Base-by-base conservation (phyloP, 441 rosid genomes). In the Brassica balearica region DNA sequence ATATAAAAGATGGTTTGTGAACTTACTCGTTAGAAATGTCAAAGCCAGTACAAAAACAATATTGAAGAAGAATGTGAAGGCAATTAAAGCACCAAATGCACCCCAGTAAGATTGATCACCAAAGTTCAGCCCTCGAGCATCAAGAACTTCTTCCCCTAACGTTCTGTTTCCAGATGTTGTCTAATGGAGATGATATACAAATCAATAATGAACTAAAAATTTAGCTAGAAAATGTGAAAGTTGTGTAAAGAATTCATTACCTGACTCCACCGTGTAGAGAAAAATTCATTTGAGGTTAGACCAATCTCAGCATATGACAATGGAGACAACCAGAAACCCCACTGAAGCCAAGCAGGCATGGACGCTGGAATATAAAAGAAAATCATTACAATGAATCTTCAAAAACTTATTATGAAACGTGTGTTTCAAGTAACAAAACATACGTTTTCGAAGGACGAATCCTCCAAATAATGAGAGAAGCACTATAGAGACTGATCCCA, bases 241-340 rank as follows among this genome's bases (percentile, higher is more conserved):
- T 25, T 8, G 6, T 65, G 2, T 11, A 34, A 60, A 73, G 61
- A 70, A 11, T 3, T 69, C 4, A 29, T 62, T 79, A 74, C 92
- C 91, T 82, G 81, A 23, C 82, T 65, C 96, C 96, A 88, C 9
- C 91, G 84, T 5, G 93, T 14, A 53, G 59, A 14, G 15, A 80
- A 89, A 75, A 93, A 93, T 34, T 93, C 93, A 8, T 90, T 93
- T 22, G 84, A 61, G 0, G 89, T 82, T 82, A 88, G 29, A 60
- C 91, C 95, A 71, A 92, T 89, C 84, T 92, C 92, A 15, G 87
- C 97, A 81, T 89, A 90, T 14, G 94, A 73, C 78, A 88, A 56
- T 2, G 94, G 94, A 77, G 86, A 83, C 15, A 90, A 22, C 96
- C 96, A 90, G 80, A 92, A 91, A 22, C 86, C 94, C 94, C 97